Percentiles rank a stretch among this genome's conserved stretches.
Conservation (phyloP, 345 rosid genomes). For the Hibiscus trionum region DNA sequence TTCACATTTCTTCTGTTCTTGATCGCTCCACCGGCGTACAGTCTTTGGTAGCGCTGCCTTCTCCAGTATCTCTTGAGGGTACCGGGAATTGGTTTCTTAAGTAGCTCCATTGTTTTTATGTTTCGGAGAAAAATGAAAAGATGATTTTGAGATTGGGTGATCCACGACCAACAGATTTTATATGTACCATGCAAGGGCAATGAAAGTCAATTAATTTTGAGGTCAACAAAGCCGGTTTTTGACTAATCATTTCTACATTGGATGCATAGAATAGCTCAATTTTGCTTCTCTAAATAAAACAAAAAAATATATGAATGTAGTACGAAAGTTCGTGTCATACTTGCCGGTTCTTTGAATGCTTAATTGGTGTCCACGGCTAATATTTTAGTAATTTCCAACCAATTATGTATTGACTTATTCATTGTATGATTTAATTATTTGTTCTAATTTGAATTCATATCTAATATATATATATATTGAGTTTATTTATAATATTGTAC, state of each 20-base stretch:
- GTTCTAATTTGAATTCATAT: no score
- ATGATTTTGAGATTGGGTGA: not conserved
- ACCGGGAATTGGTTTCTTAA: slow-evolving; percentile 4
- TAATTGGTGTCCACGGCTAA: no score
- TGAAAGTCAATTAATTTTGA: no score
- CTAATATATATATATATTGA: no score
- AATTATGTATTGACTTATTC: no score
- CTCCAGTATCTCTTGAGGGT: slow-evolving; percentile 29
- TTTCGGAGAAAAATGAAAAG: not conserved
- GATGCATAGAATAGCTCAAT: not conserved
- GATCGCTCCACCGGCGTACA: slow-evolving; percentile 1
- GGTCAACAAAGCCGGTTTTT: slow-evolving; percentile 6
- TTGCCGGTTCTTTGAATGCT: no score
- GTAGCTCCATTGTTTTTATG: slow-evolving; percentile 16
- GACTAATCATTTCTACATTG: not conserved
- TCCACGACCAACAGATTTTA: not conserved
- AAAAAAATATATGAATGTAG: no score
- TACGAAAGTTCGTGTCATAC: no score
- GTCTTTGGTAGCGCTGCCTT: slow-evolving; percentile 27
- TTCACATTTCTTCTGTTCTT: slow-evolving; percentile 12
- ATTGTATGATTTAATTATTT: no score
- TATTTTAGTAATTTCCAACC: no score
- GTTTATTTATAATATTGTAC: no score
- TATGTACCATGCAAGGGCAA: not conserved
- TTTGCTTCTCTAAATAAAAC: not conserved